Base-by-base conservation (phyloP, 352 stramenopile genomes). In the Globisporangium middletonii region DNA sequence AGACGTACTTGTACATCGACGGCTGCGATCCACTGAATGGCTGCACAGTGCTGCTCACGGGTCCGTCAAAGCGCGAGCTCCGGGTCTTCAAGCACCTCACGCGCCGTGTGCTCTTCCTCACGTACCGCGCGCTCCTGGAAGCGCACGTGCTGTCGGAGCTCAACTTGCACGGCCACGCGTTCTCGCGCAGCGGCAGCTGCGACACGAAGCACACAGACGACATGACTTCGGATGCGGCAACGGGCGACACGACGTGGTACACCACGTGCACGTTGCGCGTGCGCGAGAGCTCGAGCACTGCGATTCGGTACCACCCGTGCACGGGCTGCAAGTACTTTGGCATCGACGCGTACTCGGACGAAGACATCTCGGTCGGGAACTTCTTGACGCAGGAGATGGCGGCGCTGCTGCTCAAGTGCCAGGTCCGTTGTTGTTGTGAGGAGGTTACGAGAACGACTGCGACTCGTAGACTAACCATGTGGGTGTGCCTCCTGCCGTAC, bases 111-210 rank as follows among this genome's bases (percentile, higher is more conserved):
- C 77, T 99, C 9, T 92, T 86, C 38, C 89, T 96, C 57, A 90
- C 95, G 12, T 99, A 99, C 72, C 97, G 97, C 58, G 73, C 98
- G 23, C 87, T 97, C 28, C 83, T 99, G 23, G 95, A 99, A 67
- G 96, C 94, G 6, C 86, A 94, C 54, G 97, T 98, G 53, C 72
- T 99, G 28, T 90, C 81, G 18, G 92, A 98, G 55, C 75, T 97
- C 19, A 70, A 73, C 15, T 64, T 95, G 69, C 76, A 85, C 62
- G 64, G 64, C 5, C 58, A 53, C 6, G 63, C 68, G 41, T 30
- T 78, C 37, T 55, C 63, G 28, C 60, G 57, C 18, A 5, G 13
- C 1, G 41, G 13, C 13, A 2, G 12, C 41, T 1, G 4, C n/a
- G 18, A 5, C 41, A 15, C 41, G 1, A 12, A 12, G 6, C 4